Evolutionary conservation across 2,329 filamentous ascomycete genomes (phyloP).

Genomic region (Aspergillus sp.): DNA sequence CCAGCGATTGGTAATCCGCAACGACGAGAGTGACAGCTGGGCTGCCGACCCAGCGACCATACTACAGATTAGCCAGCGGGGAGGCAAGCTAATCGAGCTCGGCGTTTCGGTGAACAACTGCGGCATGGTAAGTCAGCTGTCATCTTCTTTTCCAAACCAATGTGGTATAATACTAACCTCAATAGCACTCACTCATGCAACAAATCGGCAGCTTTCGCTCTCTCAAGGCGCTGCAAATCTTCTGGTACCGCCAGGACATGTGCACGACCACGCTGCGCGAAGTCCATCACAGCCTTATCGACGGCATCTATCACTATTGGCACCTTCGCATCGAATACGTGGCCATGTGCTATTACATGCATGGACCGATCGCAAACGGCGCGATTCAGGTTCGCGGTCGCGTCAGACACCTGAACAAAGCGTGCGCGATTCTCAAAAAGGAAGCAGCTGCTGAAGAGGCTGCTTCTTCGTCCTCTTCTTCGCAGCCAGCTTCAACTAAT

Average conservation of each 20-base stretch:
- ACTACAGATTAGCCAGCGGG: slow-evolving; percentile 17
- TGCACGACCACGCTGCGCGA: not conserved
- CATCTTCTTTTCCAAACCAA: too few species aligned
- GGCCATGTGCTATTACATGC: slow-evolving; percentile 22
- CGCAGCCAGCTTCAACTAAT: not conserved
- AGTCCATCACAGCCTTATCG: slow-evolving; percentile 17
- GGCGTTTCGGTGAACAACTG: not conserved
- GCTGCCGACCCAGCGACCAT: slow-evolving; percentile 40
- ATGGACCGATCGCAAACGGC: slow-evolving; percentile 9
- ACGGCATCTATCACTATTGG: slow-evolving; percentile 23
- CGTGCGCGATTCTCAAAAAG: not conserved
- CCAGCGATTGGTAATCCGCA: slow-evolving; percentile 62
- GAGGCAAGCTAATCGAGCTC: not conserved
- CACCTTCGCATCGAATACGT: slow-evolving; percentile 25
- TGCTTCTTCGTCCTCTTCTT: too few species aligned
- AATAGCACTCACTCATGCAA: not conserved
- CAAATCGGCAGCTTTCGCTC: slow-evolving; percentile 22
- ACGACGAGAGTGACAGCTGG: slow-evolving; percentile 58
- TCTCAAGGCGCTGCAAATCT: slow-evolving; percentile 26
- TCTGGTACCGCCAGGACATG: slow-evolving; percentile 20
- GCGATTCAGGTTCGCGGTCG: not conserved
- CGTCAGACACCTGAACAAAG: not conserved
- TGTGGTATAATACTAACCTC: not conserved
- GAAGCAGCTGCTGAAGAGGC: too few species aligned
- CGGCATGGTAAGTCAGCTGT: slow-evolving; percentile 1